These are phyloP conservation scores for Spergularia azorica DNA, from an alignment of 179 eudicot species.

Conservation along the genomic window DNA sequence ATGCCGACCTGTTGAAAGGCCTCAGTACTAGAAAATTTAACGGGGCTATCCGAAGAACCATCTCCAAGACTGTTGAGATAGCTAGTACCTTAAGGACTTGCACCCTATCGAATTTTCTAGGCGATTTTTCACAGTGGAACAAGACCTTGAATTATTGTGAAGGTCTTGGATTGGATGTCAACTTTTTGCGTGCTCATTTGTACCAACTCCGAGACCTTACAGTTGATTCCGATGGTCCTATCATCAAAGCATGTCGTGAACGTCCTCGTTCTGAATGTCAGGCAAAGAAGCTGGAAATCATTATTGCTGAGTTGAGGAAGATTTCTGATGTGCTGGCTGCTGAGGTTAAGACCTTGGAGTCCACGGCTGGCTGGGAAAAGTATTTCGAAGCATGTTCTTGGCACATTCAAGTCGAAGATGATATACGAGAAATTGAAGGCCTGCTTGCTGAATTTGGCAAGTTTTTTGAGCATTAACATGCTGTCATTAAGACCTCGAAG, in stretches of 20 bases:
- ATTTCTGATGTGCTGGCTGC: not conserved
- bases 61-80: constrained; percentile 13
- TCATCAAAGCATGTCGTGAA: constrained; percentile 23
- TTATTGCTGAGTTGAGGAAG: constrained; percentile 12
- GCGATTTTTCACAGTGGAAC: constrained; percentile 11
- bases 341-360: not conserved
- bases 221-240: constrained; percentile 19
- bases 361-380: not conserved
- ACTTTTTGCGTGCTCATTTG: constrained; percentile 17
- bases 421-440: constrained; percentile 18
- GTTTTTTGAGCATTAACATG: constrained; percentile 23
- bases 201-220: constrained; percentile 22
- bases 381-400: not conserved
- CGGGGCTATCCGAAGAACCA: not conserved
- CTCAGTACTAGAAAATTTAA: not conserved
- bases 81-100: constrained; percentile 16
- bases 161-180: constrained; percentile 25
- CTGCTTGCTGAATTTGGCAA: constrained; percentile 15
- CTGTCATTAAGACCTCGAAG: constrained; percentile 18
- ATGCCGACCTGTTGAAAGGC: constrained; percentile 17
- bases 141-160: constrained; percentile 7
- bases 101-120: constrained; percentile 20
- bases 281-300: constrained; percentile 18
- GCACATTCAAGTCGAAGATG: constrained; percentile 5
- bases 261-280: constrained; percentile 14